Evolutionary conservation across 164 flowering plant species (phyloP).

Genomic region (Vitis rotundifolia): DNA sequence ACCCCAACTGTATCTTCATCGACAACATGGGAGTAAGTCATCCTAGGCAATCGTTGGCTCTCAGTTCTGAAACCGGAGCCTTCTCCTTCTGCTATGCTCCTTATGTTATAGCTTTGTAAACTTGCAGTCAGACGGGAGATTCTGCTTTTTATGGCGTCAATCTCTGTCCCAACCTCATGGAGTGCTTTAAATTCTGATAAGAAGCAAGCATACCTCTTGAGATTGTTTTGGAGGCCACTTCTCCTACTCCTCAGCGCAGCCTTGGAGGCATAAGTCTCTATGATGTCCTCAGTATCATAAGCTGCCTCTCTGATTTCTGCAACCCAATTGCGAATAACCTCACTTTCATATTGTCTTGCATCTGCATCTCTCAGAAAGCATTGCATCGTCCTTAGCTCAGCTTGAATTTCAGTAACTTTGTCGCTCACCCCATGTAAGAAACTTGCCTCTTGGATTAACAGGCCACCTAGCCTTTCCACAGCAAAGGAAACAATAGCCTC

Average conservation of each 20-base stretch:
- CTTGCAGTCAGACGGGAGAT: conserved; percentile 8
- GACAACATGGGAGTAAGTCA: conserved; percentile 2
- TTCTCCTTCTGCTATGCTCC: not conserved
- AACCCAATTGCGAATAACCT: conserved; percentile 24
- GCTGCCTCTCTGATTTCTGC: conserved; percentile 30
- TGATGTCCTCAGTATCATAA: conserved; percentile 32
- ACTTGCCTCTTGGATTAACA: conserved; percentile 10
- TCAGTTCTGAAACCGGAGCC: not conserved
- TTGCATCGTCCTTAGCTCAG: conserved; percentile 15
- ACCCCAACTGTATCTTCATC: conserved; percentile 17
- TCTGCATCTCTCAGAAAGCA: conserved; percentile 35
- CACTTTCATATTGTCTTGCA: conserved; percentile 8
- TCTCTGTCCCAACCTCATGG: conserved; percentile 12
- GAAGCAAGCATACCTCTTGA: conserved; percentile 7
- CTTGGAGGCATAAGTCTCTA: conserved; percentile 21
- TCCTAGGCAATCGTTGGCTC: not conserved
- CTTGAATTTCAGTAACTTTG: conserved; percentile 7
- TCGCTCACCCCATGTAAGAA: conserved; percentile 1
- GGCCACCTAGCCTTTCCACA: not conserved
- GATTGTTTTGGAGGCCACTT: not conserved
- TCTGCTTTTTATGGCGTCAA: conserved; percentile 6
- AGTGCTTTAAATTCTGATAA: not conserved
- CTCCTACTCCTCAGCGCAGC: not conserved
- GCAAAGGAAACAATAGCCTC: too few relatives aligned
- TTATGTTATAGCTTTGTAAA: conserved; percentile 13